phyloP scores from a whole-genome alignment of 2,329 filamentous ascomycete genomes.

The Chaetomium globosum region DNA sequence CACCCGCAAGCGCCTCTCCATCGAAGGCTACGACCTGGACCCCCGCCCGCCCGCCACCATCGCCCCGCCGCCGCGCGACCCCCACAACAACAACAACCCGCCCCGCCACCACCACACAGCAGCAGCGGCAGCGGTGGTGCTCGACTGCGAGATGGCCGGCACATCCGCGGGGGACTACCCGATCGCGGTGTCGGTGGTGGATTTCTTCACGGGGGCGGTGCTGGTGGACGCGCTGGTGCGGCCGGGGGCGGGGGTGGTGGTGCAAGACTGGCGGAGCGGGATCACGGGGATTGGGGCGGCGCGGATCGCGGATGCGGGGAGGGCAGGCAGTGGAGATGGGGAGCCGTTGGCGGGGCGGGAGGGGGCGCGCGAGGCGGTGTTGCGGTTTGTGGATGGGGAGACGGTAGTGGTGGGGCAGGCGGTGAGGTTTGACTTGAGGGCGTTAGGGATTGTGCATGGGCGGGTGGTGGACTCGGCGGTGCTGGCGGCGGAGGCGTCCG shows the following conservation, averaged over 20 bases:
- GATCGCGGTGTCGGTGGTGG: neutral
- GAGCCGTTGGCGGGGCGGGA: neutral
- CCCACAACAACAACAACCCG: neutral
- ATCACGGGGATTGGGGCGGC: neutral
- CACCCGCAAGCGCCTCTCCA: neutral
- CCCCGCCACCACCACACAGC: neutral
- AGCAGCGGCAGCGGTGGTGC: neutral
- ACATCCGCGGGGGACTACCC: neutral
- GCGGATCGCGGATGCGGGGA: neutral
- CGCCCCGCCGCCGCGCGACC: neutral
- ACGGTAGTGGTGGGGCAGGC: constrained; percentile 7
- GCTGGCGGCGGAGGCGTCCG: neutral
- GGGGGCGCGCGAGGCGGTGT: constrained; percentile 1
- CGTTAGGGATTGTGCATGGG: neutral
- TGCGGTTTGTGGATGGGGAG: neutral
- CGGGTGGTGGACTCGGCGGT: constrained; percentile 9
- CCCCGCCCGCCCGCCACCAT: neutral
- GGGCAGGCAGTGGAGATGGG: neutral
- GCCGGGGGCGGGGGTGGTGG: neutral
- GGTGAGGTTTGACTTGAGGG: neutral
- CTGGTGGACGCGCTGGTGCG: neutral
- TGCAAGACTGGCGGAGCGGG: neutral
- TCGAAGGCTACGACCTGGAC: neutral
- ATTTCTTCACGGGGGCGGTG: constrained; percentile 2
- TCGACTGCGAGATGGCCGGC: constrained; percentile 16